Evolutionary conservation across 2,329 filamentous ascomycete genomes (phyloP).

Genomic region (Mollisiaceae sp.): DNA sequence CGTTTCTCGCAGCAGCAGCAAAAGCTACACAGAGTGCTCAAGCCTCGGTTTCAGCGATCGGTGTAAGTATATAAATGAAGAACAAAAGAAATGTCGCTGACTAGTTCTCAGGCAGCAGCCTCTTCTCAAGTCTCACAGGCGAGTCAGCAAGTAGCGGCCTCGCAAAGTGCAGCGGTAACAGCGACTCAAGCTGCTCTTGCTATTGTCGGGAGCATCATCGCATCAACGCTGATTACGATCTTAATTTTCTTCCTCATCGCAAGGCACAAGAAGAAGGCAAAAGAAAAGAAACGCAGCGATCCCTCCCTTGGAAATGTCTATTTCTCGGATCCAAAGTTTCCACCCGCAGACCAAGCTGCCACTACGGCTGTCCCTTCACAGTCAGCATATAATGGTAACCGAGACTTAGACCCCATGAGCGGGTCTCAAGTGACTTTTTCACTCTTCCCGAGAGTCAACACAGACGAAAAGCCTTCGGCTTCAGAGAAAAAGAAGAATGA

Average conservation of each 20-base stretch:
- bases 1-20: constrained; percentile 38
- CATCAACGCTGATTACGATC: constrained; percentile 49
- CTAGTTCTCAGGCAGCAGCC: constrained; percentile 30
- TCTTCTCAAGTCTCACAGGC: constrained; percentile 31
- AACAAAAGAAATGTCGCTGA: constrained; percentile 8
- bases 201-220: constrained; percentile 50
- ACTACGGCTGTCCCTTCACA: constrained; percentile 30
- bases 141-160: constrained; percentile 28
- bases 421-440: constrained; percentile 27
- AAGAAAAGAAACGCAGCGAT: constrained; percentile 15
- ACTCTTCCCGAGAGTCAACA: constrained; percentile 21
- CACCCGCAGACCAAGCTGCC: constrained; percentile 29
- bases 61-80: constrained; percentile 25
- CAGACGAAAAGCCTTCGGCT: constrained; percentile 10
- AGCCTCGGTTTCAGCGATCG: constrained; percentile 28
- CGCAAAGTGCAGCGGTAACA: constrained; percentile 48
- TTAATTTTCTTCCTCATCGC: constrained; percentile 46
- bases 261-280: constrained; percentile 38
- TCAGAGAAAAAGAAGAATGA: constrained; percentile 11
- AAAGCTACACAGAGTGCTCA: constrained; percentile 32
- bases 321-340: constrained; percentile 31
- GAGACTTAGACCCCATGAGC: constrained; percentile 15
- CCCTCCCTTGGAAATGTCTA: constrained; percentile 24
- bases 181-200: constrained; percentile 50
- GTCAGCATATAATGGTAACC: constrained; percentile 15